These are phyloP conservation scores for Priceomyces castillae DNA, from an alignment of 805 yeast genomes.

Conservation along the genomic window DNA sequence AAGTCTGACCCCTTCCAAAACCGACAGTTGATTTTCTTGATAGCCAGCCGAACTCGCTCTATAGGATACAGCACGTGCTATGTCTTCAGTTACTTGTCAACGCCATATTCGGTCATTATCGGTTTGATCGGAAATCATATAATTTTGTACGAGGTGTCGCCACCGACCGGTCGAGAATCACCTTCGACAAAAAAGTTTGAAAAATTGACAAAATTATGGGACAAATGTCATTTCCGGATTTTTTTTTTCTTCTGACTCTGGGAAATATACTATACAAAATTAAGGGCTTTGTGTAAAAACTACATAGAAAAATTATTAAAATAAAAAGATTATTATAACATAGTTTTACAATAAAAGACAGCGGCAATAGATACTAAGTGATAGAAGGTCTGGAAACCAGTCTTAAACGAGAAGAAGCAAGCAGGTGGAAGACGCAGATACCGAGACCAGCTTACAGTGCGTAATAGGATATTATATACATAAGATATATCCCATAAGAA, in stretches of 20 bases:
- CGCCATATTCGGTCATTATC: neutral
- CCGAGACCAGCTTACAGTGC: neutral
- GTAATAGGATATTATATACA: neutral
- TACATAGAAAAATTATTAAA: constrained; percentile 4
- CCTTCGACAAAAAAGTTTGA: constrained; percentile 1
- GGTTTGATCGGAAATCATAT: neutral
- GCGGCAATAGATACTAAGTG: constrained; percentile 2
- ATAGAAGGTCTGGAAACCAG: constrained; percentile 1
- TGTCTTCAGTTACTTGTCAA: neutral
- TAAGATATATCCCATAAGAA: neutral
- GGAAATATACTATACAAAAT: constrained; percentile 3
- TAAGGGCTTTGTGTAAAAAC: constrained; percentile 5
- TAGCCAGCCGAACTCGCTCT: neutral
- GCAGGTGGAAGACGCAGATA: constrained; percentile 4
- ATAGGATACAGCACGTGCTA: neutral
- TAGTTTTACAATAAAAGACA: neutral
- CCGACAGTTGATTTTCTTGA: neutral
- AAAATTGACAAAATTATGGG: constrained; percentile 13
- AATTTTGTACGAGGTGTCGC: neutral
- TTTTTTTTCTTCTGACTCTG: constrained; percentile 8
- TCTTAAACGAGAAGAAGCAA: neutral
- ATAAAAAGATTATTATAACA: constrained; percentile 1
- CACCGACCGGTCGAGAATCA: constrained; percentile 3
- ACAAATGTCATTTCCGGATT: constrained; percentile 16
- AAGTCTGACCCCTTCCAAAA: neutral